Evolutionary conservation across 805 yeast genomes (phyloP), one percentile per base, ranked within the genome.

Genomic region (Ogataea naganishii): DNA sequence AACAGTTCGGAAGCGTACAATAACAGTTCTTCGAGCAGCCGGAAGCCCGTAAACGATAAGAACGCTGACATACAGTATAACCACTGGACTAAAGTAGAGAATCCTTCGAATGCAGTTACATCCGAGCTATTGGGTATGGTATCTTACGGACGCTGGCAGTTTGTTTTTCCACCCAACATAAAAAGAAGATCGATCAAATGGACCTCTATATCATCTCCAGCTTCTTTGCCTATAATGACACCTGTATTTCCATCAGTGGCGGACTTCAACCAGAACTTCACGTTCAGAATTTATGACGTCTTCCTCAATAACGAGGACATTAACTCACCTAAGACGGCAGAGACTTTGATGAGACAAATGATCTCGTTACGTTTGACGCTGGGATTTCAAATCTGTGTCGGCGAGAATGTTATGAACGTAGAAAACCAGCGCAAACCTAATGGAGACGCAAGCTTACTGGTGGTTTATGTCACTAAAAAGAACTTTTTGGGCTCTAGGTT

Each of bases 161-260:
- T 81, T 53, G 94, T 86, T 1, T 84, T 84, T 43, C 95, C 97
- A 0, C 68, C 69, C 10, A 69, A 72, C 24, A 74, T 78, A 11
- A 73, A 69, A 31, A 62, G 82, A 31, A 71, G 72, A 42, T 61
- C 77, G 11, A 78, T 88, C 29, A 88, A 88, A 47, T 92, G 99
- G 99, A 72, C 84, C 31, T 88, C 97, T 0, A 64, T 94, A 31
- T 79, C 86, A 10, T 75, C 96, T 0, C 99, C 99, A 0, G 96
- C 97, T 0, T 80, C 94, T 6, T 60, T 92, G 16, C 99, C 99
- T 0, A 60, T 83, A 0, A 75, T 85, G 2, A 75, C 94, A 0
- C 72, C 80, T 2, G 65, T 79, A 7, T 88, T 88, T 44, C 96
- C 97, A 0, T 53, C 78, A 0, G 57, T 64, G 9, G 61, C 64